Percentiles rank a stretch among this genome's conserved stretches.
phyloP scores from a whole-genome alignment of 164 flowering plant species.

The Nelumbo lutea region DNA sequence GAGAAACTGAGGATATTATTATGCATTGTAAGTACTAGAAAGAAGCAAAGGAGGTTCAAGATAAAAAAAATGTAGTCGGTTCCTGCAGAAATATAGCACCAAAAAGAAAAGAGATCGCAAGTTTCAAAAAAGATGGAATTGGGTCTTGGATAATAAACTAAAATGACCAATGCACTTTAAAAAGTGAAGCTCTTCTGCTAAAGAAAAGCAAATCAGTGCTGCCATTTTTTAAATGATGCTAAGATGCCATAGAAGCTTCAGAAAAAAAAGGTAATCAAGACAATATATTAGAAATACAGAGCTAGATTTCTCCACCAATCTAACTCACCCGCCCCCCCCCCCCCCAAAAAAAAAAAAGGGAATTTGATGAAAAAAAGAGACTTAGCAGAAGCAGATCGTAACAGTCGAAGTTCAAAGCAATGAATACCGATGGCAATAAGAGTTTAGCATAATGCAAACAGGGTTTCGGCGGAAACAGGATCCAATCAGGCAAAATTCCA shows the following conservation, averaged over 20 bases:
- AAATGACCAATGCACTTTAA: conserved; percentile 8
- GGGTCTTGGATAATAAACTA: conserved; percentile 6
- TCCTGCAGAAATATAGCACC: conserved; percentile 10
- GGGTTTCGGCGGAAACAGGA: neutral
- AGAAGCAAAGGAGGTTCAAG: neutral
- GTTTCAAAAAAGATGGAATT: conserved; percentile 12
- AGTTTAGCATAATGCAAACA: neutral
- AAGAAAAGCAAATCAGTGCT: neutral
- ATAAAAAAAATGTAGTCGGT: neutral
- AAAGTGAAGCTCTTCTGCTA: conserved; percentile 2
- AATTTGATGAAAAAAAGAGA: neutral
- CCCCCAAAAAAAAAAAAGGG: neutral
- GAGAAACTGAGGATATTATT: too few species aligned
- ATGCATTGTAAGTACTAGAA: too few species aligned
- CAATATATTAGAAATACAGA: neutral
- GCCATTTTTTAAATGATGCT: neutral
- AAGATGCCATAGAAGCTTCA: neutral
- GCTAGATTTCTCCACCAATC: neutral
- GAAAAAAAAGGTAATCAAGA: neutral
- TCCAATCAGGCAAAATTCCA: neutral
- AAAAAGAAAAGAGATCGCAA: conserved; percentile 8
- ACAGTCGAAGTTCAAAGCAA: neutral
- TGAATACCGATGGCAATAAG: neutral
- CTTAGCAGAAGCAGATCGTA: neutral
- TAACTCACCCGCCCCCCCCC: neutral